These are phyloP conservation scores for Sequoiadendron giganteum DNA, from an alignment of 75 land plant species.

Conservation along the genomic window DNA sequence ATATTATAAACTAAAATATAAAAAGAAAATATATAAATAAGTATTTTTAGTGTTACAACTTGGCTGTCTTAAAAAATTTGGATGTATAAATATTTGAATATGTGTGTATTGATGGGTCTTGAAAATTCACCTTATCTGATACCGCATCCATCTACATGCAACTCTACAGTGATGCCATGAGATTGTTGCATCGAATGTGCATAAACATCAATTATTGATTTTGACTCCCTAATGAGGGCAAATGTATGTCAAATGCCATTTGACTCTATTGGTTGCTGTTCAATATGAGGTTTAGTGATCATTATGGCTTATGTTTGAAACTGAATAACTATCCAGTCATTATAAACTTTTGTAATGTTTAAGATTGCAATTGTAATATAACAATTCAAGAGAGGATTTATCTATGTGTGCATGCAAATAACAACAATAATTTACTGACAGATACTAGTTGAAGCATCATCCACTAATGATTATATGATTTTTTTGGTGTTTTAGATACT, in stretches of 20 bases:
- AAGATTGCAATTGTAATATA: background rate
- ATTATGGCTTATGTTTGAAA: background rate
- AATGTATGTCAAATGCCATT: too few relatives aligned
- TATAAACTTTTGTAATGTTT: background rate
- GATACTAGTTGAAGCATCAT: background rate
- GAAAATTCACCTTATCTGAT: too few relatives aligned
- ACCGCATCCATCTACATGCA: too few relatives aligned
- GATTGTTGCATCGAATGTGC: background rate
- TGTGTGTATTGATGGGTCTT: too few relatives aligned
- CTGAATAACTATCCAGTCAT: background rate
- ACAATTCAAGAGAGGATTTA: background rate
- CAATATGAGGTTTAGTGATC: background rate
- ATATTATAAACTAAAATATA: too few relatives aligned
- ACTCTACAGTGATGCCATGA: background rate
- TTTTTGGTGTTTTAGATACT: background rate
- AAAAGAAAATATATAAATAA: too few relatives aligned
- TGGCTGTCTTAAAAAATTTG: too few relatives aligned
- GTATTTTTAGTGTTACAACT: too few relatives aligned
- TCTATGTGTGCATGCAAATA: background rate
- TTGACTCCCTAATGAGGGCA: background rate
- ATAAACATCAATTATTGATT: background rate
- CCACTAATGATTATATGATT: background rate
- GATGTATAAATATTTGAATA: too few relatives aligned
- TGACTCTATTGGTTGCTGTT: background rate
- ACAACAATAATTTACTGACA: background rate